These are phyloP conservation scores for Termitomyces sp. DNA, from an alignment of 768 basidiomycete species.

Conservation along the genomic window DNA sequence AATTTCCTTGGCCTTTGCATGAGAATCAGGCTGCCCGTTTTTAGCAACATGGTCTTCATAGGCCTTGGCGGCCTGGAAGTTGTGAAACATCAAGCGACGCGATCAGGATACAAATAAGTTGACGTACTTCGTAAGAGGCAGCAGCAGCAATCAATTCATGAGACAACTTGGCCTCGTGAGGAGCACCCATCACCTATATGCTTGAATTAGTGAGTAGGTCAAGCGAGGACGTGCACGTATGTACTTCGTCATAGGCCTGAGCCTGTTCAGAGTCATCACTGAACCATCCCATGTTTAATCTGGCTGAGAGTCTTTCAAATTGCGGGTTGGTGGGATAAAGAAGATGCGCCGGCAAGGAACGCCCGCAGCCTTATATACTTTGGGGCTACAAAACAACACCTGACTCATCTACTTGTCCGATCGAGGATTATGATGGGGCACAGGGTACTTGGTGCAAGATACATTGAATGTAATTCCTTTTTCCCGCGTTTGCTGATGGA, in stretches of 20 bases:
- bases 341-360: background rate
- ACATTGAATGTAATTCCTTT: background rate
- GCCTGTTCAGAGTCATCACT: constrained; percentile 33
- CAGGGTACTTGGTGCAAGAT: background rate
- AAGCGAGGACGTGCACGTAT: background rate
- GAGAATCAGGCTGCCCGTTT: constrained; percentile 44
- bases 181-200: constrained; percentile 37
- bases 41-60: constrained; percentile 47
- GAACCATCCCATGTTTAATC: constrained; percentile 38
- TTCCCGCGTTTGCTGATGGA: background rate
- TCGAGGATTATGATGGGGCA: background rate
- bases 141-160: constrained; percentile 69
- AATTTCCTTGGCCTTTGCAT: constrained; percentile 54
- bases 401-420: background rate
- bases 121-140: constrained; percentile 54
- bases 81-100: background rate
- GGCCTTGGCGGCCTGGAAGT: constrained; percentile 52
- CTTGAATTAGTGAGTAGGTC: background rate
- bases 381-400: background rate
- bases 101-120: background rate
- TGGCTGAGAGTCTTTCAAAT: background rate
- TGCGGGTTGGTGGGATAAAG: background rate
- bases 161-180: constrained; percentile 53
- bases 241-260: constrained; percentile 35
- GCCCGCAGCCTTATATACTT: background rate